phyloP scores from a whole-genome alignment of 2,329 filamentous ascomycete species.

The Diaporthe ilicicola region DNA sequence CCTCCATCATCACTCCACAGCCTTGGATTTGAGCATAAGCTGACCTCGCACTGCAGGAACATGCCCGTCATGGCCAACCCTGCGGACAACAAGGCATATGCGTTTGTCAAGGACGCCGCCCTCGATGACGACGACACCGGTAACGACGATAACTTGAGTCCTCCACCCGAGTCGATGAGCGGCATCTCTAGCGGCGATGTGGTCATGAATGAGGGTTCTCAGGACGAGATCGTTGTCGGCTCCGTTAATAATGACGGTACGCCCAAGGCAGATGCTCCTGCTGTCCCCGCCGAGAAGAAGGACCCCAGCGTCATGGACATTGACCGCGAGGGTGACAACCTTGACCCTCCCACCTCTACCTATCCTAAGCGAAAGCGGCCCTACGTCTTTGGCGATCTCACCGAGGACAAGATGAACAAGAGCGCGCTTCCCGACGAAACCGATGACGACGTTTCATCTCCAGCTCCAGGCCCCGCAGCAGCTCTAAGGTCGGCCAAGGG shows the following conservation, averaged over 20 bases:
- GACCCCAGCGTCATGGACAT: background rate
- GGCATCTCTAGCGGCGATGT: constrained; percentile 49
- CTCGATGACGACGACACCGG: constrained; percentile 48
- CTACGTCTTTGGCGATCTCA: constrained; percentile 58
- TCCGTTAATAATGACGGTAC: constrained; percentile 48
- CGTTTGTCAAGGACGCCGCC: constrained; percentile 36
- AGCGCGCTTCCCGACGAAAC: constrained; percentile 44
- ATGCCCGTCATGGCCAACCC: constrained; percentile 21
- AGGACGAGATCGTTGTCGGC: constrained; percentile 64
- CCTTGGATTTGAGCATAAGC: background rate
- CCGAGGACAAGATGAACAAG: constrained; percentile 56
- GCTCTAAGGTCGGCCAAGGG: background rate
- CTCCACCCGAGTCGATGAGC: constrained; percentile 50
- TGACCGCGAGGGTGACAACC: background rate
- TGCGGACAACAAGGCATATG: background rate
- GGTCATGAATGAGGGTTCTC: constrained; percentile 45
- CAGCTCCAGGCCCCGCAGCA: constrained; percentile 33
- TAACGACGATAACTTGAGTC: constrained; percentile 54
- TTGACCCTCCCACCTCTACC: background rate
- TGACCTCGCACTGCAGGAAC: background rate
- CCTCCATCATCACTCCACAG: background rate
- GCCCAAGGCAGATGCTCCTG: constrained; percentile 47
- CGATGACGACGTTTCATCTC: constrained; percentile 33
- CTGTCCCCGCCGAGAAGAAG: constrained; percentile 51
- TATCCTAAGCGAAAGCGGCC: constrained; percentile 66